Base-by-base conservation (phyloP, 495 filamentous ascomycete genomes). In the Neurospora sublineolata region DNA sequence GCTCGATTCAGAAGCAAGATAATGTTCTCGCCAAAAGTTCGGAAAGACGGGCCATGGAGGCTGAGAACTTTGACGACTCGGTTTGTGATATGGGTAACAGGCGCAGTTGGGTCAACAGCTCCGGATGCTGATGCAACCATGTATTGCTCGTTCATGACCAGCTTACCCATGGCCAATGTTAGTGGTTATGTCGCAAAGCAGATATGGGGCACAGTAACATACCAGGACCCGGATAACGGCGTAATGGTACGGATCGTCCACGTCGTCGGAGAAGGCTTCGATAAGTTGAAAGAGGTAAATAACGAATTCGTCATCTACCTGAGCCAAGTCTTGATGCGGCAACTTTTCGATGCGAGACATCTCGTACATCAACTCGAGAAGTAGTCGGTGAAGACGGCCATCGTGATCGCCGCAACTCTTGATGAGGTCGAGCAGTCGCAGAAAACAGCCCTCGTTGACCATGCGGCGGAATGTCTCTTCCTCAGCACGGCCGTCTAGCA, bases 141-240 rank as follows among this genome's bases (percentile, higher is more conserved):
- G 82, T 97, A 99, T 80, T 99, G 95, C 77, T 99, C 95, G 80
- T 98, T 99, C 74, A 99, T 82, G 64, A 99, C 94, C 75, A 99
- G 87, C 94, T 98, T 70, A 39, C 4, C 37, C 16, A 37, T 14
- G 7, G 44, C 76, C 40, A 75, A 72, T 27, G 14, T 58, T 20
- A 58, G 16, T 9, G 38, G 8, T 20, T n/a, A 27, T 0, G 39
- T 20, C 0, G 16, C 27, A 16, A 27, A 4, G 8, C 38, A 44
- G 38, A 5, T 37, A 16, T 27, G 38, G 33, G 39, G 42, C 27
- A 67, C 42, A 20, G 69, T 69, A 38, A 83, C 84, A 75, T 81
- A 97, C 94, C 82, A 99, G 81, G 69, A 98, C 94, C 70, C 94
- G 89, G 76, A 99, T 97, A 33, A 97, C 89, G 14, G 92, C 91